Conservation (phyloP, 2,329 filamentous ascomycete genomes). For the Beauveria bassiana region DNA sequence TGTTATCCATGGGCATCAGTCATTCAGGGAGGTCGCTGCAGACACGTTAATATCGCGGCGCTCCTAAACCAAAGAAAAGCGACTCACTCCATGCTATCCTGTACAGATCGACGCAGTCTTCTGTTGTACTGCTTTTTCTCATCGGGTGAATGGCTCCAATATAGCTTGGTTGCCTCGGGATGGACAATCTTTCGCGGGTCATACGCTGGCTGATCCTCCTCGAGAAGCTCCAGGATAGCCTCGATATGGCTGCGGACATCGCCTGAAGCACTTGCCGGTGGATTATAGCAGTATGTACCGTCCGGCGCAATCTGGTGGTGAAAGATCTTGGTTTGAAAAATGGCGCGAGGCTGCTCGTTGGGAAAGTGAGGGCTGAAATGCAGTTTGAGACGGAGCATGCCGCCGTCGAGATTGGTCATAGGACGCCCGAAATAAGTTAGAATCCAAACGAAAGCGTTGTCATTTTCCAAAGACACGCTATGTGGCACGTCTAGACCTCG, state of each 20-base stretch:
- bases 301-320: constrained; percentile 79
- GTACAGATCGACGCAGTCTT: constrained; percentile 69
- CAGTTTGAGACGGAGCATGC: constrained; percentile 75
- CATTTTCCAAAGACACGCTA: constrained; percentile 66
- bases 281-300: constrained; percentile 77
- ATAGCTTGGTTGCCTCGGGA: constrained; percentile 75
- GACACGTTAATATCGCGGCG: not conserved
- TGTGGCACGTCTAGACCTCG: constrained; percentile 64
- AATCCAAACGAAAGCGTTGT: constrained; percentile 84
- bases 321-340: constrained; percentile 73
- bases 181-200: constrained; percentile 86
- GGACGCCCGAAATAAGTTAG: constrained; percentile 85
- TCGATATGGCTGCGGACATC: constrained; percentile 79
- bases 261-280: constrained; percentile 52
- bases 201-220: constrained; percentile 81
- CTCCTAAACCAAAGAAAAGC: not conserved
- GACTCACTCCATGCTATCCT: constrained; percentile 55
- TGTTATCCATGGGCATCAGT: not conserved
- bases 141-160: constrained; percentile 67
- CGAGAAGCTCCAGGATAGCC: constrained; percentile 71
- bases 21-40: constrained; percentile 27
- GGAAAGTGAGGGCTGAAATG: constrained; percentile 80
- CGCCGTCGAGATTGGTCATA: constrained; percentile 89
- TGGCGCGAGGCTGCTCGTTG: constrained; percentile 76
- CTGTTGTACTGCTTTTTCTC: constrained; percentile 82